Base-by-base conservation (phyloP, 2,329 filamentous ascomycete species). In the Colletotrichum tropicale region DNA sequence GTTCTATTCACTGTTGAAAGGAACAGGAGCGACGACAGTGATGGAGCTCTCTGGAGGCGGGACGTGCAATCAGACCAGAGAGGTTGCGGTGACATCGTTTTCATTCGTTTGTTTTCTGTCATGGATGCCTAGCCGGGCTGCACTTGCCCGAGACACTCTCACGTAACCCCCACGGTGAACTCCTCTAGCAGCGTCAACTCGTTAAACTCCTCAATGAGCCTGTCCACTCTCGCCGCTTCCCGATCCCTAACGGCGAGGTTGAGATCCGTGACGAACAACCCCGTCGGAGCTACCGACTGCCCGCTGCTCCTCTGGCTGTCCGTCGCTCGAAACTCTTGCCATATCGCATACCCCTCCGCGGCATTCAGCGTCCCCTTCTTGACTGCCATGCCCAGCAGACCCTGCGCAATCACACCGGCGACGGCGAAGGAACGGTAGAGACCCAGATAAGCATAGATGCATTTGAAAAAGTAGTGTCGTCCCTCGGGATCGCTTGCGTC, bases 391-490 rank as follows among this genome's bases (percentile, higher is more conserved):
- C 83, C 81, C 4, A 87, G 76, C 8, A 87, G 74, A 7, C 83
- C 83, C 16, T 80, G 80, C 4, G 79, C 80, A n/a, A 85, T 83
- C 3, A 81, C 77, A 52, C 83, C 81, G 12, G 84, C 82, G 6
- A 87, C 82, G 2, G 82, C 82, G 70, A 82, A 86, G 2, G 83
- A 81, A 7, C 80, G 80, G 15, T 82, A 80, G 7, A 87, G 80
- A 18, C 79, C 77, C 18, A 83, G 80, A 66, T 87, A 87, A 3
- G 81, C 83, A 66, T 85, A 83, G 8, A 87, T 75, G 34, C 84
- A 87, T 4, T 86, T 77, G 3, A 83, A 74, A 6, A 87, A 79
- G 67, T 87, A 85, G 6, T 82, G 79, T 9, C 80, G 81, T 80
- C 81, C 83, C 7, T 83, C 73, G 0, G 80, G 76, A 18, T 85